phyloP scores from a whole-genome alignment of 371 early-diverging fungal genomes.

The Mortierella sp. region DNA sequence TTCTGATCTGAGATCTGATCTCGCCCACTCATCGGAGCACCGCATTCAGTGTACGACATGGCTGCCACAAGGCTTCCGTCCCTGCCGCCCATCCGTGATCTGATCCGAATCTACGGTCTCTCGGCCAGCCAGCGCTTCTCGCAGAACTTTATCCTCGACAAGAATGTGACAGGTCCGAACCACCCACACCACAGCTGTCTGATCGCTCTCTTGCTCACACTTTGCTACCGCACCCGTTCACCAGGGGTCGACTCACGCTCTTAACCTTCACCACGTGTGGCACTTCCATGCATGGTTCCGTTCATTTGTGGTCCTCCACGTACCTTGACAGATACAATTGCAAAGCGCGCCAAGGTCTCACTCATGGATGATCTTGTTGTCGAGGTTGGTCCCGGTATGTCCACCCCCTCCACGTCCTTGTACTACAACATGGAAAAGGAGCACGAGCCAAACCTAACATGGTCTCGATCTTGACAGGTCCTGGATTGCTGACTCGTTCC shows the following conservation, averaged over 20 bases:
- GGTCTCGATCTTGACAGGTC: constrained; percentile 56
- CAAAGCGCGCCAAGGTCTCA: constrained; percentile 68
- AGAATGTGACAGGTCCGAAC: constrained; percentile 77
- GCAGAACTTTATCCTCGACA: constrained; percentile 89
- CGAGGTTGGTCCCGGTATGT: constrained; percentile 85
- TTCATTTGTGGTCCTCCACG: too few relatives aligned
- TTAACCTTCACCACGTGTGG: too few relatives aligned
- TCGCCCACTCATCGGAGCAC: too few relatives aligned
- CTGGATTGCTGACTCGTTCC: constrained; percentile 84
- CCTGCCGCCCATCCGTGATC: constrained; percentile 79
- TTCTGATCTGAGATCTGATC: too few relatives aligned
- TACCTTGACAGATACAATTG: constrained; percentile 71
- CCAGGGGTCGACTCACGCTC: too few relatives aligned
- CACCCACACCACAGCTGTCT: too few relatives aligned
- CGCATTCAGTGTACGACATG: too few relatives aligned
- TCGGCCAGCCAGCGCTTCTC: constrained; percentile 79
- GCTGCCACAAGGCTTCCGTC: constrained; percentile 58
- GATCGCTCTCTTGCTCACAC: too few relatives aligned
- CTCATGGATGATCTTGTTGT: constrained; percentile 72
- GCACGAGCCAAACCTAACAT: not conserved
- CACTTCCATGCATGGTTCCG: too few relatives aligned
- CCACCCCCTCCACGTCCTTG: not conserved
- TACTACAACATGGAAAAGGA: not conserved
- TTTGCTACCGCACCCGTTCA: too few relatives aligned
- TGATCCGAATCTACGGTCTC: constrained; percentile 81